Percentiles rank a stretch among this genome's conserved stretches.
Evolutionary conservation across 75 land plant genomes (phyloP).

Genomic region (Picea sitchensis): DNA sequence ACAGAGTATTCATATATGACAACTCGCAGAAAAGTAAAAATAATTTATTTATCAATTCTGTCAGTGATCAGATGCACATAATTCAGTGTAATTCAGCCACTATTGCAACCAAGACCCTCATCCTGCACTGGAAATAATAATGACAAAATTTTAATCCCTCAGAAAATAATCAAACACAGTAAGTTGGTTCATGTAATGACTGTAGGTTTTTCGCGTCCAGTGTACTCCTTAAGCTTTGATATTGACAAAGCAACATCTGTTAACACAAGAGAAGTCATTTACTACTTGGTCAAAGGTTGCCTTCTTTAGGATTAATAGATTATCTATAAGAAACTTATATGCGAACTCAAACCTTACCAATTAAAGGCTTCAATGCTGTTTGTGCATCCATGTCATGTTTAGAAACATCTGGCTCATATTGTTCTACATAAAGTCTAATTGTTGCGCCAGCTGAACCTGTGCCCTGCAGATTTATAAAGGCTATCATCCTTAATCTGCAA

Average conservation of each 20-base stretch:
- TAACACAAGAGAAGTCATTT: conserved; percentile 5
- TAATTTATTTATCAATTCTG: too few species aligned
- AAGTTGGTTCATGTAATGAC: conserved; percentile 64
- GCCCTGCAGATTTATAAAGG: conserved; percentile 42
- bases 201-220: conserved; percentile 93
- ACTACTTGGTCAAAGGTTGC: conserved; percentile 5
- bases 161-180: background rate
- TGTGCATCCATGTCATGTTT: conserved; percentile 91
- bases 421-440: conserved; percentile 84
- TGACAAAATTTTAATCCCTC: background rate
- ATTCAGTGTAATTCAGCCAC: too few species aligned
- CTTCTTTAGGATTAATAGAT: background rate
- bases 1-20: too few species aligned
- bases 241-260: conserved; percentile 73
- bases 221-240: conserved; percentile 82
- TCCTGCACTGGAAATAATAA: too few species aligned
- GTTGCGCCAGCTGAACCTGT: conserved; percentile 99
- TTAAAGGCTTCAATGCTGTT: conserved; percentile 72
- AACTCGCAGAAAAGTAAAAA: too few species aligned
- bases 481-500: background rate
- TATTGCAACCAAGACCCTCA: too few species aligned
- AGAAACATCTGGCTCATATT: conserved; percentile 77
- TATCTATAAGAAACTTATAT: background rate
- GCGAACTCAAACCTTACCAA: conserved; percentile 36
- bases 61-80: too few species aligned